Evolutionary conservation across 495 filamentous ascomycete species (phyloP), one percentile per base, ranked within the genome.

Genomic region (Neurospora sp.): DNA sequence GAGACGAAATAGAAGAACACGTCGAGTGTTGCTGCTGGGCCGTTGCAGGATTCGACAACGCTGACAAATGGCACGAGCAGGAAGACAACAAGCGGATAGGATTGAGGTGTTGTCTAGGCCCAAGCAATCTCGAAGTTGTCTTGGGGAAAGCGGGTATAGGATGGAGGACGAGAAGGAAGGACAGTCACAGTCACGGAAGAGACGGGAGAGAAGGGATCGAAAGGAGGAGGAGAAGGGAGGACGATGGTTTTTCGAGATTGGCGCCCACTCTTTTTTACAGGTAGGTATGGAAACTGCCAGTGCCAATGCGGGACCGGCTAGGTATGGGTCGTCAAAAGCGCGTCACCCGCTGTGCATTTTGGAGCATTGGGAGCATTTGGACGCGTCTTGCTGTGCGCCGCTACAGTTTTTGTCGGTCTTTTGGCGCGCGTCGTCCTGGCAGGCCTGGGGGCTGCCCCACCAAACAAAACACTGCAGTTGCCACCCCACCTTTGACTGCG

Each of bases 151-250:
- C 48, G 10, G n/a, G 0, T 39, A 20, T 44, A 44, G n/a, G 27
- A 71, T n/a, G 44, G 65, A 70, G 42, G 65, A 70, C 73, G 61
- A 59, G 72, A 42, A 69, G 61, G 53, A 44, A 69, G 41, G 76
- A 71, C 53, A 35, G 53, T 65, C 53, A 65, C 53, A 3, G 53
- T 35, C 53, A 70, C 46, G 39, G 70, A 71, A 68, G 65, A 11
- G 27, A 46, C 42, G 71, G 69, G 70, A 65, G 38, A 39, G 42
- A 68, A 41, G 41, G 18, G 37, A 39, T 69, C 53, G 61, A 41
- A 48, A 71, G 44, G 48, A 48, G 44, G 27, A 65, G 39, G 27
- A 7, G 70, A 38, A 61, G 71, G 42, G 38, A 22, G 12, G 22
- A 39, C 6, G 44, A 48, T n/a, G 12, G 39, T 14, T 53, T 73